These are phyloP conservation scores for Earliella scabrosa DNA, from an alignment of 1,284 basidiomycete species.

Conservation along the genomic window DNA sequence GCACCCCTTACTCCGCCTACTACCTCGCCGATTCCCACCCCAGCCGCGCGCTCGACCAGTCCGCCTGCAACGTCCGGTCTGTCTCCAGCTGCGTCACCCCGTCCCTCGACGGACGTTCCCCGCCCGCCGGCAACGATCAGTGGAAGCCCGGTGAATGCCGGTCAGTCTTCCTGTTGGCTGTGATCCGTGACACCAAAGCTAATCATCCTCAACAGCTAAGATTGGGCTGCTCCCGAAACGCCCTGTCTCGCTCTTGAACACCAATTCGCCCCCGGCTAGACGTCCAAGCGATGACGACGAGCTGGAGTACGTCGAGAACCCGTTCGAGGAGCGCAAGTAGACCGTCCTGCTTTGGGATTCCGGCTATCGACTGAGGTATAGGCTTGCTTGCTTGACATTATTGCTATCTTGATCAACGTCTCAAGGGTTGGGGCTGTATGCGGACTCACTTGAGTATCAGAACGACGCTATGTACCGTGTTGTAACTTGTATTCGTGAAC, in stretches of 20 bases:
- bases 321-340: constrained; percentile 55
- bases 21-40: constrained; percentile 7
- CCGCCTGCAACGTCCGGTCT: background rate
- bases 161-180: constrained; percentile 22
- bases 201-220: constrained; percentile 44
- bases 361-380: background rate
- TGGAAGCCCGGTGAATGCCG: constrained; percentile 37
- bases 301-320: constrained; percentile 70
- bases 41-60: background rate
- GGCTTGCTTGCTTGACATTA: too few relatives aligned
- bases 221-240: constrained; percentile 76
- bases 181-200: background rate
- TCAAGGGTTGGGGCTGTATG: too few relatives aligned
- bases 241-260: constrained; percentile 67
- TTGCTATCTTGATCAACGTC: too few relatives aligned
- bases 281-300: constrained; percentile 49
- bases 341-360: background rate
- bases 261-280: constrained; percentile 36
- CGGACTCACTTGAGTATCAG: too few relatives aligned
- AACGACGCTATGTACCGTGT: too few relatives aligned
- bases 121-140: constrained; percentile 32
- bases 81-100: constrained; percentile 24
- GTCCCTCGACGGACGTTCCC: constrained; percentile 28
- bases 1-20: background rate
- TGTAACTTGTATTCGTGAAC: too few relatives aligned